phyloP scores from a whole-genome alignment of 1,139 yeast species.

The Sugiyamaella sp. region DNA sequence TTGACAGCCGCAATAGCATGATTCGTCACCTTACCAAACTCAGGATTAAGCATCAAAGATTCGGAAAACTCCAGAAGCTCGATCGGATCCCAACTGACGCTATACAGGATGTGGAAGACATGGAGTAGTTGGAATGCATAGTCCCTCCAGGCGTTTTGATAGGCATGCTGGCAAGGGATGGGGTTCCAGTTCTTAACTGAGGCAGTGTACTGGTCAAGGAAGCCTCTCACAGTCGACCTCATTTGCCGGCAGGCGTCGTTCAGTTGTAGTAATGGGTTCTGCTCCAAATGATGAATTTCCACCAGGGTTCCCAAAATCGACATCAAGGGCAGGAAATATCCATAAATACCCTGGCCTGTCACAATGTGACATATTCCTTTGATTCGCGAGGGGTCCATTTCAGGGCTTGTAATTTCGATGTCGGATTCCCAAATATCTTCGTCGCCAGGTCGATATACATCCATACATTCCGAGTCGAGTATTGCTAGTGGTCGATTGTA shows the following conservation, averaged over 20 bases:
- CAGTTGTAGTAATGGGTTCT: slow-evolving; percentile 29
- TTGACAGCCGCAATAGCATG: slow-evolving; percentile 39
- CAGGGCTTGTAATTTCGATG: slow-evolving; percentile 31
- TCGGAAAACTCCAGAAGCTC: slow-evolving; percentile 34
- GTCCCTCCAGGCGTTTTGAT: slow-evolving; percentile 36
- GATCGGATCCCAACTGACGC: slow-evolving; percentile 37
- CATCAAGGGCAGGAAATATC: slow-evolving; percentile 37
- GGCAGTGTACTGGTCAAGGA: slow-evolving; percentile 32
- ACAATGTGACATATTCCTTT: slow-evolving; percentile 30
- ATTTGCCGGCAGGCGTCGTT: slow-evolving; percentile 28
- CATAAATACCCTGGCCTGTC: slow-evolving; percentile 36
- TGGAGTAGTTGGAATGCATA: slow-evolving; percentile 35
- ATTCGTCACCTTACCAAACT: slow-evolving; percentile 33
- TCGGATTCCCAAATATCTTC: slow-evolving; percentile 43
- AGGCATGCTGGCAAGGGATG: slow-evolving; percentile 31
- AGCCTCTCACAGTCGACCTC: slow-evolving; percentile 30
- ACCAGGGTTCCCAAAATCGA: slow-evolving; percentile 34
- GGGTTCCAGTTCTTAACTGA: slow-evolving; percentile 33
- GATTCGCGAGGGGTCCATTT: slow-evolving; percentile 32
- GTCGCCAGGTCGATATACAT: slow-evolving; percentile 43
- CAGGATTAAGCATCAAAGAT: slow-evolving; percentile 33
- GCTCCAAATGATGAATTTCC: slow-evolving; percentile 34
- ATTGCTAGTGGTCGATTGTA: slow-evolving; percentile 44
- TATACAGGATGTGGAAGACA: slow-evolving; percentile 33
- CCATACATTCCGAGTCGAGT: slow-evolving; percentile 43